Base-by-base conservation (phyloP, 2,329 filamentous ascomycete species). In the Diaporthe aspalathi region DNA sequence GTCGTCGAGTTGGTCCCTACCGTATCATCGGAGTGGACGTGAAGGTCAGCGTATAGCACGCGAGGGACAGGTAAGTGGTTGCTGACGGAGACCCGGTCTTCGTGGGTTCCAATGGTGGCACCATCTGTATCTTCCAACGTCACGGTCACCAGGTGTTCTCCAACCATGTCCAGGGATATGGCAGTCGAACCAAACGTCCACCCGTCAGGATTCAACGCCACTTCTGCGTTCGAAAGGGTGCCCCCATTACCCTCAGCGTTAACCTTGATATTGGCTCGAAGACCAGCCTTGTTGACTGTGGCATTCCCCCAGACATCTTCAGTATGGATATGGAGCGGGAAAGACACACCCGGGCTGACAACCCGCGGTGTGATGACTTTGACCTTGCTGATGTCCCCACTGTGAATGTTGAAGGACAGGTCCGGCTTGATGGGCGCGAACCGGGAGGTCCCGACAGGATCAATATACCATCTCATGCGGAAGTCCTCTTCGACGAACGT, bases 1-100 rank as follows among this genome's bases (percentile, higher is more conserved):
- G 77, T 74, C 1, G 77, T 78, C 1, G 74, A 76, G 45, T 81
- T 80, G 29, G 80, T 81, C 52, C 79, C 80, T 2, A 82, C 80
- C 4, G 79, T 82, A 67, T 81, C 79, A 60, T 81, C 80, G 0
- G 79, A 81, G 73, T 82, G 79, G 4, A 81, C 80, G 67, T 82
- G 80, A 0, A 81, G 76, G 70, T 81, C 80, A 2, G 77, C 79
- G 62, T 78, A 81, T 0, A 80, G 67, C 0, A 73, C 47, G 1
- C 78, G 43, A 52, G 76, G 22, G 77, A 75, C 1, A 77, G 47
- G 0, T 60, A 72, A 11, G 67, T 22, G 1, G 5, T 24, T 16
- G 40, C 32, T 14, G 40, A 40, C 60, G 20, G 43, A 65, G 27
- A 65, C 14, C 27, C 11, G 50, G 20, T 50, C 60, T 27, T 16